Conservation (phyloP, 495 filamentous ascomycete species). For the Tuber borchii region DNA sequence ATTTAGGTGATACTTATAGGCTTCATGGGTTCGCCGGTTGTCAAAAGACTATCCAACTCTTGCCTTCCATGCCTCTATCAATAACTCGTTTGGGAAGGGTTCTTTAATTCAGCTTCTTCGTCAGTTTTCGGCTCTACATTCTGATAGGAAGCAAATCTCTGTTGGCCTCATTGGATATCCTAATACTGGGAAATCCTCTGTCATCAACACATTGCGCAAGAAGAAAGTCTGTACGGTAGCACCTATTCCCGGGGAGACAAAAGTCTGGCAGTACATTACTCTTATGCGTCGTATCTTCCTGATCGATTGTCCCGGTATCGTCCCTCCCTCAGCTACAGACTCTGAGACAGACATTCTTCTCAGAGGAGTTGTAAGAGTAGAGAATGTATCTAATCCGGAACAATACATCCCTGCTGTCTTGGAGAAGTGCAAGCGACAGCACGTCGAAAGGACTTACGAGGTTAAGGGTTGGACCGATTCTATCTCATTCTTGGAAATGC, state of each 20-base stretch:
- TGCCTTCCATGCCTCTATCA: constrained; percentile 86
- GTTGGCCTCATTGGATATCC: constrained; percentile 85
- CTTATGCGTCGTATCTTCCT: constrained; percentile 95
- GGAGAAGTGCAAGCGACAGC: constrained; percentile 68
- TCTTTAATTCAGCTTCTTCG: constrained; percentile 70
- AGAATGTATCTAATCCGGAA: constrained; percentile 90
- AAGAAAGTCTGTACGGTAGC: constrained; percentile 92
- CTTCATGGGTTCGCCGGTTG: constrained; percentile 71
- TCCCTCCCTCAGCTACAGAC: constrained; percentile 75
- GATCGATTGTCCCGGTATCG: constrained; percentile 94
- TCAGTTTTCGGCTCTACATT: constrained; percentile 90
- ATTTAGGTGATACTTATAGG: constrained; percentile 50
- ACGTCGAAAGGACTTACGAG: constrained; percentile 89
- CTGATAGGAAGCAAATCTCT: constrained; percentile 83
- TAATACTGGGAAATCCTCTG: constrained; percentile 82
- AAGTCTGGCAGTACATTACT: constrained; percentile 96
- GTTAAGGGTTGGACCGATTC: constrained; percentile 66
- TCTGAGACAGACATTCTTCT: constrained; percentile 84
- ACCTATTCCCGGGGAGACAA: constrained; percentile 93
- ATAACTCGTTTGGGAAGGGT: constrained; percentile 83
- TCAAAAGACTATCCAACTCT: constrained; percentile 86
- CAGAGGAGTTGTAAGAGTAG: constrained; percentile 82
- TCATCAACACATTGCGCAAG: constrained; percentile 85
- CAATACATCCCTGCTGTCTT: constrained; percentile 88
- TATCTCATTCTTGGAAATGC: constrained; percentile 74